Conservation (phyloP, 768 basidiomycete species). For the Russula emetica region DNA sequence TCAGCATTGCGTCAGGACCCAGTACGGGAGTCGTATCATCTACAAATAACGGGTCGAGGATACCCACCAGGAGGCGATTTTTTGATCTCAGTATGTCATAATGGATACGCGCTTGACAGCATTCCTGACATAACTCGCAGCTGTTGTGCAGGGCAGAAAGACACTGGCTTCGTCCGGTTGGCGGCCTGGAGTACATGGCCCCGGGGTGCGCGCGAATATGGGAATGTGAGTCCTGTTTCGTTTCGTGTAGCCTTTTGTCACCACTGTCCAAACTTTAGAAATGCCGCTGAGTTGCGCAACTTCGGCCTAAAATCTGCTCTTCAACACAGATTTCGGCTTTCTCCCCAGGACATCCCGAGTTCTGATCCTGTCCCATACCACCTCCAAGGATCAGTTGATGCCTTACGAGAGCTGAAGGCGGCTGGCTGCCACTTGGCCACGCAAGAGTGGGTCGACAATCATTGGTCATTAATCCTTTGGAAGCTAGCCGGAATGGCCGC, state of each 20-base stretch:
- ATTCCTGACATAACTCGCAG: not conserved
- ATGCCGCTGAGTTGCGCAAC: slow-evolving; percentile 18
- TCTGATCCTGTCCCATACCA: not conserved
- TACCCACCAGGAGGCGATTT: slow-evolving; percentile 6
- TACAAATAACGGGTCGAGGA: not conserved
- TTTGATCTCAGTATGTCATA: slow-evolving; percentile 23
- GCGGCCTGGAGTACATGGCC: slow-evolving; percentile 45
- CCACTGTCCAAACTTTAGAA: slow-evolving; percentile 10
- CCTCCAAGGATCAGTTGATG: slow-evolving; percentile 42
- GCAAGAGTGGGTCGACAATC: slow-evolving; percentile 84
- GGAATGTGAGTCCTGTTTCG: slow-evolving; percentile 42
- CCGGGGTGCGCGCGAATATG: slow-evolving; percentile 44
- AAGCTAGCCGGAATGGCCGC: slow-evolving; percentile 84
- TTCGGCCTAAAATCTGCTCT: slow-evolving; percentile 21
- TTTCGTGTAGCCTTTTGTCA: not conserved
- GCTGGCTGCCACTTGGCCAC: slow-evolving; percentile 66
- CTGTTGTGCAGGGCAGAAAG: slow-evolving; percentile 35
- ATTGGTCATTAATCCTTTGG: slow-evolving; percentile 90
- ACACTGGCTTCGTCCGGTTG: slow-evolving; percentile 49
- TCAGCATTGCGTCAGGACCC: not conserved
- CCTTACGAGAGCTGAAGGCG: slow-evolving; percentile 49
- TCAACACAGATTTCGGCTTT: slow-evolving; percentile 6
- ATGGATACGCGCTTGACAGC: not conserved
- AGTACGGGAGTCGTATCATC: not conserved
- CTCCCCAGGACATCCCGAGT: not conserved